Evolutionary conservation across 257 asterid genomes (phyloP), one percentile per base, ranked within the genome.

Genomic region (Nyctanthes arbortristis): DNA sequence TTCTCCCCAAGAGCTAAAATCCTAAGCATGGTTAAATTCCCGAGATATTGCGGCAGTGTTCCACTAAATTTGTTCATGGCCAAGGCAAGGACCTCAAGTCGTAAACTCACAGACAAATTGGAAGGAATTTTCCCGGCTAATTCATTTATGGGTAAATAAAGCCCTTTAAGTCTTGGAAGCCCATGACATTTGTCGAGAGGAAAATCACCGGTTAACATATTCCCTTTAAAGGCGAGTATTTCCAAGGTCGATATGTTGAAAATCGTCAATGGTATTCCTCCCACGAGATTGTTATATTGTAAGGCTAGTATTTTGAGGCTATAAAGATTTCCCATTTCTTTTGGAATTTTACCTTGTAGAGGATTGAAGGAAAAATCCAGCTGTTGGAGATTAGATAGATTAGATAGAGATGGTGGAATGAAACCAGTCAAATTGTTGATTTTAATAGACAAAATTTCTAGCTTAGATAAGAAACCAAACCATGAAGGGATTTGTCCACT

Each of bases 61-160:
- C 82, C 82, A 11, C 67, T 31, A 10, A 75, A 57, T 52, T 69
- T 54, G 66, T 68, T 75, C 56, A 2, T 2, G 7, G 71, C 37
- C 58, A 75, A 64, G 14, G 36, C 37, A 5, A 68, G 54, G 12
- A 56, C 5, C 16, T 11, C 36, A 2, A 75, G 80, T 16, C 52
- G 36, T 20, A 65, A 74, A 22, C 83, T 74, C 20, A 57, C 29
- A 12, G 49, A 75, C 35, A 75, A 25, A 64, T 61, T 72, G 10
- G 72, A 56, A 39, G 80, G 80, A 59, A 75, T 40, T n/a, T 27
- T 28, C 10, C 83, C 83, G 9, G n/a, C 14, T 2, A 79, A 43
- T 52, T 12, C 47, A 49, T 75, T 79, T 0, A 2, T 0, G 20
- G 67, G 45, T 18, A 75, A 34, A 55, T 20, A 62, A 6, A 75